Percentiles rank a stretch among this genome's conserved stretches.
Evolutionary conservation across 2,329 filamentous ascomycete species (phyloP).

Genomic region (Fusarium cyanostomum): DNA sequence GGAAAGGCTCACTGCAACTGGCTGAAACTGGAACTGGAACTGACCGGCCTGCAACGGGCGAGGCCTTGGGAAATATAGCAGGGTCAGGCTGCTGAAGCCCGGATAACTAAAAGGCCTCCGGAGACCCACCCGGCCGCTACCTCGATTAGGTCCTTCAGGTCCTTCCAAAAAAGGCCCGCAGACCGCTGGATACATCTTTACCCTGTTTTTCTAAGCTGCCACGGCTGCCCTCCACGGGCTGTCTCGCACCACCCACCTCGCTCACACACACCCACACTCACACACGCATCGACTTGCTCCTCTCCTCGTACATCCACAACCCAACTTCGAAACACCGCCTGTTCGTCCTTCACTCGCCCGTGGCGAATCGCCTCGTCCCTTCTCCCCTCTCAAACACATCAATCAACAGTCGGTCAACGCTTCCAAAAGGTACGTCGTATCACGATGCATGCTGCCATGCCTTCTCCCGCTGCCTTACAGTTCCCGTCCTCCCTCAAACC

Average conservation of each 20-base stretch:
- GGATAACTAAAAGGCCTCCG: not conserved
- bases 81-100: not conserved
- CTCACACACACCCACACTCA: slow-evolving; percentile 6
- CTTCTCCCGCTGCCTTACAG: slow-evolving; percentile 15
- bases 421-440: slow-evolving; percentile 34
- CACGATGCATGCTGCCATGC: slow-evolving; percentile 28
- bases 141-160: not conserved
- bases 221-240: no score
- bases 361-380: slow-evolving; percentile 19
- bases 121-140: not conserved
- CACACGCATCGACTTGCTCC: slow-evolving; percentile 1
- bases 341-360: slow-evolving; percentile 19
- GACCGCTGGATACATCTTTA: not conserved
- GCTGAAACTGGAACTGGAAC: slow-evolving; percentile 10
- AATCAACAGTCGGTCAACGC: slow-evolving; percentile 14
- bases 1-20: not conserved
- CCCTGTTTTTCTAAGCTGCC: not conserved
- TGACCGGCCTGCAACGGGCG: not conserved
- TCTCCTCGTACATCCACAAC: slow-evolving; percentile 30
- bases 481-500: slow-evolving; percentile 12
- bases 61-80: not conserved
- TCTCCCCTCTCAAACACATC: slow-evolving; percentile 1
- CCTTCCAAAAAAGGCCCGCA: not conserved
- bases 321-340: slow-evolving; percentile 21
- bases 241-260: slow-evolving; percentile 16